Conservation (phyloP, 495 filamentous ascomycete species). For the Alectoria sarmentosa region DNA sequence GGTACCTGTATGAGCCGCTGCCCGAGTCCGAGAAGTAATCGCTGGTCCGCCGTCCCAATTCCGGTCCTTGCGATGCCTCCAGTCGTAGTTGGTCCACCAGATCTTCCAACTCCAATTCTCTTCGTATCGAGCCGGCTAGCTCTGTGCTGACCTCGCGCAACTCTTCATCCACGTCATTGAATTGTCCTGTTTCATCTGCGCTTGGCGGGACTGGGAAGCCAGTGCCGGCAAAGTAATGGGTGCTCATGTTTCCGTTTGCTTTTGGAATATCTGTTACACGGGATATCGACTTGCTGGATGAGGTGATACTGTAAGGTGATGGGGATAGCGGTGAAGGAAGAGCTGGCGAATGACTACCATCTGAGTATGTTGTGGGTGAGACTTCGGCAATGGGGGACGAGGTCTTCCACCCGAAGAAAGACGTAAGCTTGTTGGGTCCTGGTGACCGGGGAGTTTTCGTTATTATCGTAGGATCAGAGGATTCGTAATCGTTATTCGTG, state of each 20-base stretch:
- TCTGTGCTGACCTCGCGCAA: conserved; percentile 87
- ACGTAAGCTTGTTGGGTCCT: conserved; percentile 51
- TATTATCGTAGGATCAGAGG: conserved; percentile 30
- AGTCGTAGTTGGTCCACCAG: conserved; percentile 78
- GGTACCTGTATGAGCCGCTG: conserved; percentile 72
- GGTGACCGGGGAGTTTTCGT: conserved; percentile 51
- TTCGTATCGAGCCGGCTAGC: conserved; percentile 80
- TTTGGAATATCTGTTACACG: conserved; percentile 43
- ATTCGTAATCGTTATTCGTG: conserved; percentile 30
- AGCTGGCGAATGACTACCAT: conserved; percentile 50
- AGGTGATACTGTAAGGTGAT: conserved; percentile 26
- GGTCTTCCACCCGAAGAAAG: conserved; percentile 63
- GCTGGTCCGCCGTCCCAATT: conserved; percentile 67
- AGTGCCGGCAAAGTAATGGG: conserved; percentile 29
- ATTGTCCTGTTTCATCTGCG: conserved; percentile 36
- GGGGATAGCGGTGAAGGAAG: conserved; percentile 52
- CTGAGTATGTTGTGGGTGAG: conserved; percentile 58
- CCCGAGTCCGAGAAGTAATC: conserved; percentile 98
- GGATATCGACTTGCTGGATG: conserved; percentile 32
- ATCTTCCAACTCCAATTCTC: conserved; percentile 96
- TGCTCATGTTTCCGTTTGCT: conserved; percentile 30
- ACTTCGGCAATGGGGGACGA: conserved; percentile 53
- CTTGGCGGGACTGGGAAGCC: conserved; percentile 34
- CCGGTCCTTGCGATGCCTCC: conserved; percentile 55
- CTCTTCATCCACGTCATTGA: conserved; percentile 81